Conservation (phyloP, 148 eudicot species). For the Dianthus caryophyllus region DNA sequence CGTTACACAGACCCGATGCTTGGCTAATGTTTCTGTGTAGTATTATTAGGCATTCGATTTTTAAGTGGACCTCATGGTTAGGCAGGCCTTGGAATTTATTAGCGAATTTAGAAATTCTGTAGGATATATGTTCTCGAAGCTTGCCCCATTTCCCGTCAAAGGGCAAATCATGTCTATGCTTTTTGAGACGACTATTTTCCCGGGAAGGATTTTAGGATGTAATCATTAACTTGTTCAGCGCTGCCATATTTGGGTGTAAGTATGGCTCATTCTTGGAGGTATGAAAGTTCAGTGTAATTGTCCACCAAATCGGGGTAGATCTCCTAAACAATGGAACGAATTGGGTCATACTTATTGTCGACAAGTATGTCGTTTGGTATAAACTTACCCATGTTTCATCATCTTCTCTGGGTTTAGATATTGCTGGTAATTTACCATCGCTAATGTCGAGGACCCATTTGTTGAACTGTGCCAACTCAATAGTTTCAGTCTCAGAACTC, state of each 20-base stretch:
- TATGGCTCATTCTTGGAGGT: slow-evolving; percentile 3
- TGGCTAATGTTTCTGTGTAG: slow-evolving; percentile 11
- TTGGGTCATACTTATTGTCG: neutral
- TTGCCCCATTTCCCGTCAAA: neutral
- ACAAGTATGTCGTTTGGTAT: neutral
- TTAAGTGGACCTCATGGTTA: neutral
- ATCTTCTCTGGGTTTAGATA: neutral
- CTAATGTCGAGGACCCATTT: too few species aligned
- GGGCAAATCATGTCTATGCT: too few species aligned
- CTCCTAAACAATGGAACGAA: neutral
- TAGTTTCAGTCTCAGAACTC: neutral
- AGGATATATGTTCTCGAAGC: neutral
- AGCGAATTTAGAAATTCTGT: slow-evolving; percentile 6
- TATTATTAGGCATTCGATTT: too few species aligned
- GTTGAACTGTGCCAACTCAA: neutral
- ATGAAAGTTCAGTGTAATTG: neutral
- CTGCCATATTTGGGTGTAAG: slow-evolving; percentile 12
- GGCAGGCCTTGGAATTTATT: neutral
- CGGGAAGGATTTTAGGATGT: neutral
- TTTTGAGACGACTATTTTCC: neutral
- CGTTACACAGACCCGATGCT: neutral
- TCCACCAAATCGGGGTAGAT: neutral
- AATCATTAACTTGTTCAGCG: neutral
- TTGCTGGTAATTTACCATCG: neutral
- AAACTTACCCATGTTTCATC: neutral